Evolutionary conservation across 108 stramenopile genomes (phyloP).

Genomic region (Nitzschia sp.): DNA sequence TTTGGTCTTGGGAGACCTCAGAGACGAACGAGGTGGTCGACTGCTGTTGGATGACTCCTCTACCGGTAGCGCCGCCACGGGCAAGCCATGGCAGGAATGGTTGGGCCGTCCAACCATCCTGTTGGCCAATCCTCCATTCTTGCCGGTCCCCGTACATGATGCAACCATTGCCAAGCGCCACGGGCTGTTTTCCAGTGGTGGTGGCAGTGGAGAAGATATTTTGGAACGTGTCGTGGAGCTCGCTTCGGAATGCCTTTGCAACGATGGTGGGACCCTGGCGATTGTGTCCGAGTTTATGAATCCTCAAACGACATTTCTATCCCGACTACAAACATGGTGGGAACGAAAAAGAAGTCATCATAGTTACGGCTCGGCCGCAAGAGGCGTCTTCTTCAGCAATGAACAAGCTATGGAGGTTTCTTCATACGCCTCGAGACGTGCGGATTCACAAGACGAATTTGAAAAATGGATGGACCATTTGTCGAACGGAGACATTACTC

Average conservation of each 20-base stretch:
- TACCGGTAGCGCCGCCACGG: not conserved
- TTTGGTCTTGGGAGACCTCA: slow-evolving; percentile 15
- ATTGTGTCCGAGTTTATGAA: slow-evolving; percentile 81
- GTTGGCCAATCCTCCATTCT: slow-evolving; percentile 88
- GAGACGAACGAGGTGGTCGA: not conserved
- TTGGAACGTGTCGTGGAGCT: slow-evolving; percentile 50
- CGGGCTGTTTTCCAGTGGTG: slow-evolving; percentile 77
- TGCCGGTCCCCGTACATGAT: slow-evolving; percentile 74
- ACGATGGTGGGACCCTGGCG: slow-evolving; percentile 40
- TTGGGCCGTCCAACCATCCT: slow-evolving; percentile 38
- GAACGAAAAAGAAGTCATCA: not conserved
- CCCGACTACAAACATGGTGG: slow-evolving; percentile 35
- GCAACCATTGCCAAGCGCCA: slow-evolving; percentile 39
- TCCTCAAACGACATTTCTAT: slow-evolving; percentile 1
- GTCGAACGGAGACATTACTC: slow-evolving; percentile 25
- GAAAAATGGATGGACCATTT: slow-evolving; percentile 56
- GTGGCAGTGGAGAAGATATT: slow-evolving; percentile 65
- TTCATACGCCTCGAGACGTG: slow-evolving; percentile 61
- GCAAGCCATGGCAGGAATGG: slow-evolving; percentile 14
- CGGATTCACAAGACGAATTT: slow-evolving; percentile 43
- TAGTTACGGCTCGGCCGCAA: slow-evolving; percentile 13
- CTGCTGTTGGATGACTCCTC: not conserved
- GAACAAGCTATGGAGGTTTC: slow-evolving; percentile 45
- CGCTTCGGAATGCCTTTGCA: slow-evolving; percentile 26
- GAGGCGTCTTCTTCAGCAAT: slow-evolving; percentile 64